Base-by-base conservation (phyloP, 73 alveolate species). In the Tetrahymena elliotti region DNA sequence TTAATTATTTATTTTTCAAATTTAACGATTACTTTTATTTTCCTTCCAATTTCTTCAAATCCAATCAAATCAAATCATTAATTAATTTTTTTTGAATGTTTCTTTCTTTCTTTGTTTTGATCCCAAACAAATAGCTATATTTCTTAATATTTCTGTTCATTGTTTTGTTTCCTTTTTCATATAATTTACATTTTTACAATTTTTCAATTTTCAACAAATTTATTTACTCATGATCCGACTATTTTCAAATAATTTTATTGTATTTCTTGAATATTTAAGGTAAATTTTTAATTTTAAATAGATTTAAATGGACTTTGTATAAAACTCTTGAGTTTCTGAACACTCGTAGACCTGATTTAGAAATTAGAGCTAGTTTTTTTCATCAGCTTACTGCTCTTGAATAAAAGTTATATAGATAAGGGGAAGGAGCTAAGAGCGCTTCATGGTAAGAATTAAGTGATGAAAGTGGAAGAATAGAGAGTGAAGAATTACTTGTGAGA, bases 331-430 rank as follows among this genome's bases (percentile, higher is more conserved):
- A 98, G 96, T 98, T 96, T 54, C 94, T 98, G 52, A 97, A 98
- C 96, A 97, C 99, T 9, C 95, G 99, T 39, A 88, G 99, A 33
- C 99, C 99, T 27, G 98, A 97, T 84, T 97, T 98, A 22, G 98
- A 98, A 53, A 95, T 98, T 10, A 93, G 99, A 94, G 97, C 98
- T 20, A 94, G 97, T 33, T 97, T 97, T 94, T 92, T 97, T 33
- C 94, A 93, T 82, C 94, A 97, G 93, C 92, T 97, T 24, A 97
- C 99, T n/a, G 98, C 98, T n/a, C 96, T 96, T 54, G 99, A 98
- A 97, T 52, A 94, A 16, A 96, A 96, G 34, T 92, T 97, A 35
- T 47, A 37, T 39, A 96, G 95, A 53, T 84, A 84, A 93, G 99
- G 99, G 24, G 36, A 54, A 16, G 98, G 97, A 20, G 97, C 98